A percentile compares a stretch with the other conserved stretches of the same genome.
These are phyloP conservation scores for Phytophthora colocasiae DNA, from an alignment of 352 stramenopile genomes.

Conservation along the genomic window DNA sequence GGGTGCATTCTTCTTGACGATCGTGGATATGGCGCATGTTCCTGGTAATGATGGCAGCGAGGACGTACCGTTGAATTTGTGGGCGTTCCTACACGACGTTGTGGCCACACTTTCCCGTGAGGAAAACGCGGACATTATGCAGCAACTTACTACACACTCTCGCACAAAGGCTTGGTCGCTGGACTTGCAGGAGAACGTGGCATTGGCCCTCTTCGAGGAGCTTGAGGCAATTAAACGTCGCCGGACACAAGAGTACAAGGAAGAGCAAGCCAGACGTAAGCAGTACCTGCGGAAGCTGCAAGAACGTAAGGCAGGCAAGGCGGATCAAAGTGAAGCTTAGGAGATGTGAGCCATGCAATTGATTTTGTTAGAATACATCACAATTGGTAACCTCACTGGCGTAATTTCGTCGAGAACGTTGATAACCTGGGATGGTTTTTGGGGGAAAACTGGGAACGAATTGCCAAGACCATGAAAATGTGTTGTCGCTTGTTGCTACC, in stretches of 20 bases:
- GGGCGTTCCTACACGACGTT: slow-evolving; percentile 55
- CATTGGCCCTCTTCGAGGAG: slow-evolving; percentile 36
- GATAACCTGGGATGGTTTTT: too few species aligned
- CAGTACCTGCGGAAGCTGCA: slow-evolving; percentile 41
- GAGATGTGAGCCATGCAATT: slow-evolving; percentile 2
- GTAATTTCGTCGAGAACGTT: too few species aligned
- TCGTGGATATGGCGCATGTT: slow-evolving; percentile 50
- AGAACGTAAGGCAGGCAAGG: slow-evolving; percentile 25
- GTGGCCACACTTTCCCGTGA: slow-evolving; percentile 35
- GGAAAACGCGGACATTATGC: slow-evolving; percentile 59
- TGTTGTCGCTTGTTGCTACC: too few species aligned
- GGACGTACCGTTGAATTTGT: slow-evolving; percentile 46
- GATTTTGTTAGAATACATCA: slow-evolving; percentile 11
- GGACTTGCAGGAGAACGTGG: slow-evolving; percentile 61
- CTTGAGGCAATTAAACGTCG: slow-evolving; percentile 40
- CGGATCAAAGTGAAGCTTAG: slow-evolving; percentile 24
- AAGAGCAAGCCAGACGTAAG: slow-evolving; percentile 38
- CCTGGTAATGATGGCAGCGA: slow-evolving; percentile 30
- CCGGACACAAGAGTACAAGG: slow-evolving; percentile 39
- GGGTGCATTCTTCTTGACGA: slow-evolving; percentile 69
- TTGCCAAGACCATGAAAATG: too few species aligned
- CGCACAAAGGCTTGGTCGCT: slow-evolving; percentile 58
- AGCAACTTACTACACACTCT: slow-evolving; percentile 58
- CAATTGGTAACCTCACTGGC: neutral
- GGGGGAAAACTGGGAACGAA: too few species aligned